phyloP scores from a whole-genome alignment of 202 grass and related monocot species.

The Elaeis oleifera region DNA sequence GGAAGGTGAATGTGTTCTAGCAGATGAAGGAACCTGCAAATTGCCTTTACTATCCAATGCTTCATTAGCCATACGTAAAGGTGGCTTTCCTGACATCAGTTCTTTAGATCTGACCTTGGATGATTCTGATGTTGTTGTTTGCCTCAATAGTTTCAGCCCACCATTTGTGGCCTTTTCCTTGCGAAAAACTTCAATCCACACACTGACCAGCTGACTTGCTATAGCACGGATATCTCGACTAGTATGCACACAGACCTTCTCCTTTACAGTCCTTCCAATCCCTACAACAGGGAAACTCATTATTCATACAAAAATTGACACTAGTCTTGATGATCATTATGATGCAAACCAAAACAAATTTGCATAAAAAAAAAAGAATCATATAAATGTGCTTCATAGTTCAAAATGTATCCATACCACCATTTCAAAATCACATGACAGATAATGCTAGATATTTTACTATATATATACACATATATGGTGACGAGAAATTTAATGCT shows the following conservation, averaged over 20 bases:
- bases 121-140: constrained; percentile 41
- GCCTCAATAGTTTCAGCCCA: constrained; percentile 52
- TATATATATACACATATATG: too few relatives aligned
- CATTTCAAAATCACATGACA: too few relatives aligned
- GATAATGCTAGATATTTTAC: too few relatives aligned
- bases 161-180: constrained; percentile 89
- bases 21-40: constrained; percentile 21
- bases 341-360: not conserved
- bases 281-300: constrained; percentile 37
- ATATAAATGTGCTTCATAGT: too few relatives aligned
- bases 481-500: too few relatives aligned
- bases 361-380: too few relatives aligned
- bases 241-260: constrained; percentile 97
- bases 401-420: too few relatives aligned
- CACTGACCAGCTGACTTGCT: constrained; percentile 79
- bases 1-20: constrained; percentile 33
- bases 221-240: constrained; percentile 98
- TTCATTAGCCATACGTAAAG: constrained; percentile 30
- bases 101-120: constrained; percentile 49
- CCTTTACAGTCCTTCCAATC: constrained; percentile 87
- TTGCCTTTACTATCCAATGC: constrained; percentile 29
- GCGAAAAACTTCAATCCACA: constrained; percentile 97
- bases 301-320: constrained; percentile 10
- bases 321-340: not conserved
- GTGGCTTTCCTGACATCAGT: constrained; percentile 38